Base-by-base conservation (phyloP, 345 rosid species). In the Isatis tinctoria region DNA sequence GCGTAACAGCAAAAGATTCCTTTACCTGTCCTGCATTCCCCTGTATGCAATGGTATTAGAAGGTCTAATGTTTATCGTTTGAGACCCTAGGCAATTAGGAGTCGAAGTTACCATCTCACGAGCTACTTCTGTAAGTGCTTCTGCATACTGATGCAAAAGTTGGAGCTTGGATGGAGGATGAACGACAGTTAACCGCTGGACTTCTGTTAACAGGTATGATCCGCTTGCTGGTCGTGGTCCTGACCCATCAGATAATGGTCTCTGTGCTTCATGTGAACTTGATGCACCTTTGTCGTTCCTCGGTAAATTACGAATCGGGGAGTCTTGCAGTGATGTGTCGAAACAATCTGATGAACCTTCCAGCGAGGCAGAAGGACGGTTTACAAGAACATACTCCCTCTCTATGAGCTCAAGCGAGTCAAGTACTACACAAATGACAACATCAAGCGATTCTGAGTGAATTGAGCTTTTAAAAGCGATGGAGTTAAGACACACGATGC, bases 331-430 rank as follows among this genome's bases (percentile, higher is more conserved):
- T 40, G 94, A 88, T 66, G 88, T 53, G 40, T 71, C 94, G 33
- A 80, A 77, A 81, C 69, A 82, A 73, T 70, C 90, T n/a, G 95
- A 88, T 62, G 85, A 80, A 64, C 73, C 84, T 40, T 80, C 92
- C 68, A 57, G 51, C 6, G 91, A 90, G 53, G 80, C 70, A 76
- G 72, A 82, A 77, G 80, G 87, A 48, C 77, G 78, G 61, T 83
- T 78, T 41, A 91, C 92, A 65, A 88, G 83, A 70, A 91, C 97
- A 71, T 91, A 91, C 33, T 85, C 94, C 64, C 84, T 85, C 81
- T 87, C 97, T 60, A 90, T 87, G 48, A 84, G 86, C 82, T 85
- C 91, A 75, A 80, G 68, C 10, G 84, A 85, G 75, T 84, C 90
- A 77, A 83, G 69, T 78, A 78, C 88, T 85, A 77, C 52, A 74